Evolutionary conservation across 2,329 filamentous ascomycete genomes (phyloP).

Genomic region (Colletotrichum sp.): DNA sequence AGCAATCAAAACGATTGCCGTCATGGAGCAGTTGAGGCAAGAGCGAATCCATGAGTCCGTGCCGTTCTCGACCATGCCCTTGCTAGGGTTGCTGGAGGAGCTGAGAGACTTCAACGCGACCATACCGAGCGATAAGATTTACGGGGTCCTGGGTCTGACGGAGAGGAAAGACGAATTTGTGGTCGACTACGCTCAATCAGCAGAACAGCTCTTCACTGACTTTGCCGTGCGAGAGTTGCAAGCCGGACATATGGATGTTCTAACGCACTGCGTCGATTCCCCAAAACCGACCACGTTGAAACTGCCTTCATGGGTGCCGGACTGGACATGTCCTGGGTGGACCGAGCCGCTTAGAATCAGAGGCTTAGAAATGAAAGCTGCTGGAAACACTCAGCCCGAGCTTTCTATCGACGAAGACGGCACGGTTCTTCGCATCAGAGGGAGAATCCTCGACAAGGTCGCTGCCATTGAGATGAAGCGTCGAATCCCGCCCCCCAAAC

Average conservation of each 20-base stretch:
- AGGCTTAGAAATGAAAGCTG: not conserved
- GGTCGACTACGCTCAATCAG: not conserved
- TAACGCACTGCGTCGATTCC: not conserved
- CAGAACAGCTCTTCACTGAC: not conserved
- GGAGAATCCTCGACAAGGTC: not conserved
- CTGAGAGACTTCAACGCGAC: slow-evolving; percentile 7
- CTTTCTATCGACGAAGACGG: not conserved
- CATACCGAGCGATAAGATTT: slow-evolving; percentile 5
- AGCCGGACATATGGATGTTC: not conserved
- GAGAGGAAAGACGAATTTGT: not conserved
- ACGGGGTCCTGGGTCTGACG: not conserved
- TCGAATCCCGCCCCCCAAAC: not conserved
- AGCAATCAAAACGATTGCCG: not conserved
- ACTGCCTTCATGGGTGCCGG: slow-evolving; percentile 19
- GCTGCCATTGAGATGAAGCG: not conserved
- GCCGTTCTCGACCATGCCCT: not conserved
- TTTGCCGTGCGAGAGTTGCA: not conserved
- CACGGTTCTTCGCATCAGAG: not conserved
- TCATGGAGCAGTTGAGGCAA: not conserved
- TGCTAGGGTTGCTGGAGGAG: slow-evolving; percentile 1
- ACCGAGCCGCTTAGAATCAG: slow-evolving; percentile 12
- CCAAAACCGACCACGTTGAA: not conserved
- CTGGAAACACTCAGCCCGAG: not conserved
- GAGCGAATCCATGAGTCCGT: not conserved
- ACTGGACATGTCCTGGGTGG: slow-evolving; percentile 19